These are phyloP conservation scores for Globisporangium cystogenes DNA, from an alignment of 352 stramenopile genomes.

Conservation along the genomic window DNA sequence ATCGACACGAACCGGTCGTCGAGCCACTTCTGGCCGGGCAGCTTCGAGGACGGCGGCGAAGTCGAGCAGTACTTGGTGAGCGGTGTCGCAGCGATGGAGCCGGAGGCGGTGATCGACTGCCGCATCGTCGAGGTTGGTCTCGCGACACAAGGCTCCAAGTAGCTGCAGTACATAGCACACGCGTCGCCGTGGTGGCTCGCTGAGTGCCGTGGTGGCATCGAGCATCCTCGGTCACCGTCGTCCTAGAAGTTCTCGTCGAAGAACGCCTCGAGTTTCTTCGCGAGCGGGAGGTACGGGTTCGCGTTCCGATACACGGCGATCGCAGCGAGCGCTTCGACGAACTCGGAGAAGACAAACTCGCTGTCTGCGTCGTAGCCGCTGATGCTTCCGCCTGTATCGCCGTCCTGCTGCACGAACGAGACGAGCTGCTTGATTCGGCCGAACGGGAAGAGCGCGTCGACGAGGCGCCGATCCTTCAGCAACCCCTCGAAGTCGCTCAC, in stretches of 20 bases:
- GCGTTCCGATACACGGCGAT: constrained; percentile 74
- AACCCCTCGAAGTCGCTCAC: constrained; percentile 64
- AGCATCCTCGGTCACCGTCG: background rate
- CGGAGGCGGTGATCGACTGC: constrained; percentile 73
- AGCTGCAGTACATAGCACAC: background rate
- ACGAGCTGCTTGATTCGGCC: constrained; percentile 76
- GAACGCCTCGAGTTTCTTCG: constrained; percentile 73
- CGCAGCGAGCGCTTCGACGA: constrained; percentile 62
- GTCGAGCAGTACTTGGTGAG: constrained; percentile 51
- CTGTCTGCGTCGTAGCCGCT: constrained; percentile 52
- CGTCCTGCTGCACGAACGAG: constrained; percentile 71
- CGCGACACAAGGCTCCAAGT: constrained; percentile 27
- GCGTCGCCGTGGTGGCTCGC: background rate
- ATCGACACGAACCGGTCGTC: constrained; percentile 57
- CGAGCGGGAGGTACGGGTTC: constrained; percentile 69
- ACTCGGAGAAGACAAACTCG: constrained; percentile 79
- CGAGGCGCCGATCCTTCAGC: constrained; percentile 60
- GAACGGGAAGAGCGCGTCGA: constrained; percentile 70
- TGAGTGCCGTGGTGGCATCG: background rate
- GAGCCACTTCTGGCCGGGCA: constrained; percentile 81
- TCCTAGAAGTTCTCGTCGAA: constrained; percentile 69
- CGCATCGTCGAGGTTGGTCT: constrained; percentile 77
- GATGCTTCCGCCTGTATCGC: constrained; percentile 39
- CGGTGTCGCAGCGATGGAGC: constrained; percentile 30
- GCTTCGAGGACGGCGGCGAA: constrained; percentile 76